These are phyloP conservation scores for Asterophora parasitica DNA, from an alignment of 768 basidiomycete species.

Conservation along the genomic window DNA sequence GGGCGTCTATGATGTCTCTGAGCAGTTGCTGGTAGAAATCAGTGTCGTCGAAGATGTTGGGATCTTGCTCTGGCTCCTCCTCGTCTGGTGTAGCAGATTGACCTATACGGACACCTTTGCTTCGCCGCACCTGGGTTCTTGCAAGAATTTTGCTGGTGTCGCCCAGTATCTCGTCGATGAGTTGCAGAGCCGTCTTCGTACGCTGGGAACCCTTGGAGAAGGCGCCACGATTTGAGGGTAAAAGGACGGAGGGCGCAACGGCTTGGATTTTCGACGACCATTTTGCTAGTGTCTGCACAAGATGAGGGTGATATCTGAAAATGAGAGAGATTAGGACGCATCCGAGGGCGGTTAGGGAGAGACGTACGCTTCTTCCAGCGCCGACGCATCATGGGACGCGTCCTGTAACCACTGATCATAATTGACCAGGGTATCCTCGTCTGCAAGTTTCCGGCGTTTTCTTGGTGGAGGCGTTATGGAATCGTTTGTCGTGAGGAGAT, in stretches of 20 bases:
- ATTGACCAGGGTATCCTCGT: slow-evolving; percentile 22
- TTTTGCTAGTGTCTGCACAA: slow-evolving; percentile 77
- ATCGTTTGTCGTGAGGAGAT: slow-evolving; percentile 43
- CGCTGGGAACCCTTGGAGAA: slow-evolving; percentile 57
- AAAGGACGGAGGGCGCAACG: slow-evolving; percentile 74
- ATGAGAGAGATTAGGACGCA: background rate
- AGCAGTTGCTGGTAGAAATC: slow-evolving; percentile 93
- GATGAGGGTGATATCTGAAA: slow-evolving; percentile 56
- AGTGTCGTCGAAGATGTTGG: slow-evolving; percentile 76
- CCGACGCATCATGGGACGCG: slow-evolving; percentile 35
- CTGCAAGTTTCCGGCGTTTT: slow-evolving; percentile 47
- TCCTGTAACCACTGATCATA: slow-evolving; percentile 36
- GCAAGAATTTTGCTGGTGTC: slow-evolving; percentile 56
- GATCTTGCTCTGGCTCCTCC: slow-evolving; percentile 30
- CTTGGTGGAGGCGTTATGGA: slow-evolving; percentile 43
- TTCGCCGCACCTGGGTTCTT: slow-evolving; percentile 56
- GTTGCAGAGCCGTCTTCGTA: slow-evolving; percentile 62
- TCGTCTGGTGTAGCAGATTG: slow-evolving; percentile 27
- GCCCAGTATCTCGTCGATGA: slow-evolving; percentile 69
- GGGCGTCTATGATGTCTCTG: slow-evolving; percentile 84
- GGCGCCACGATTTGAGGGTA: slow-evolving; percentile 64
- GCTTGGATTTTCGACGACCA: slow-evolving; percentile 97
- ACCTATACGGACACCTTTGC: slow-evolving; percentile 41
- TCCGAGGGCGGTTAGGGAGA: background rate
- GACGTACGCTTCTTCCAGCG: slow-evolving; percentile 52